Base-by-base conservation (phyloP, 352 stramenopile species). In the Pythium oligandrum region DNA sequence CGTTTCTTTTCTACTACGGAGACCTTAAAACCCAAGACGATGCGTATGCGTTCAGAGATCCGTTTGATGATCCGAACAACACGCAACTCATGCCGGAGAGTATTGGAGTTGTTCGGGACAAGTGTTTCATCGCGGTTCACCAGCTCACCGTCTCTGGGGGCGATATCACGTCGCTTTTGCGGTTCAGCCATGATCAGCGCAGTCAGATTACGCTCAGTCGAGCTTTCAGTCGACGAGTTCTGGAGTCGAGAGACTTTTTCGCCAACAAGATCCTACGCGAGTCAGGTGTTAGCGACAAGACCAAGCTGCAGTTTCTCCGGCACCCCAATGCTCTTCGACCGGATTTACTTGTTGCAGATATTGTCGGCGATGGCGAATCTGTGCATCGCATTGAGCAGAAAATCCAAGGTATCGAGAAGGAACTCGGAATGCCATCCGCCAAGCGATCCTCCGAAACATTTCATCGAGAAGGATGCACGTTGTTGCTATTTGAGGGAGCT, bases 401-500 rank as follows among this genome's bases (percentile, higher is more conserved):
- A 8, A 74, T 90, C 17, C 71, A 81, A 31, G 65, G 57, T 37
- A 81, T 83, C 36, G 79, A 92, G 48, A 62, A 87, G 38, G 75
- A 89, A 31, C 69, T 92, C 12, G 82, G 82, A 0, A 57, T 74
- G n/a, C 68, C 71, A 6, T 68, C 75, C 44, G 32, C 64, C 6
- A 70, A 68, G 34, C 62, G 66, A 6, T 75, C 73, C 4, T 81
- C 77, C 2, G 44, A 63, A 26, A 69, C 62, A 30, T 86, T 83
- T 37, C 76, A 90, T 34, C 79, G 71, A 26, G 73, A 84, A 62
- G 78, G 78, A 9, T 76, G 79, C 34, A 77, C 61, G 11, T 61
- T 90, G 52, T 34, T 92, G 40, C 58, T 90, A n/a, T 88, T 90
- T 57, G 82, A 92, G 55, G 82, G 82, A 26, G 82, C 82, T 1